Base-by-base conservation (phyloP, 148 eudicot species). In the Drosera capensis region DNA sequence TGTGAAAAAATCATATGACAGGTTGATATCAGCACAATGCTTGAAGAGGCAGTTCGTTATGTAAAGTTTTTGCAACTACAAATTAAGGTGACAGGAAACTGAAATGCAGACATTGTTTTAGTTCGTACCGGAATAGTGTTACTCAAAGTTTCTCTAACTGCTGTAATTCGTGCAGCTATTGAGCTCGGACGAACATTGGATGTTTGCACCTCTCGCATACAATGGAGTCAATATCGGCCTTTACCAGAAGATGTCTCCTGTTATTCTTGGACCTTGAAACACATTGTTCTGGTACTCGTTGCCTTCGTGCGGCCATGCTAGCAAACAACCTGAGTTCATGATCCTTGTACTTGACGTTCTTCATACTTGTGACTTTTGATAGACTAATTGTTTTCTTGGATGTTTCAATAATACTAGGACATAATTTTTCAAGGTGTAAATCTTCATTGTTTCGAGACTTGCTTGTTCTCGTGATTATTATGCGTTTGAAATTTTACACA, bases 1-100 rank as follows among this genome's bases (percentile, higher is more conserved):
- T n/a, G n/a, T n/a, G n/a, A n/a, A n/a, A n/a, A n/a, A n/a, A n/a
- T n/a, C n/a, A n/a, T 6, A 2, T 41, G 31, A 40, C 52, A 75
- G 82, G 81, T 74, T 56, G 86, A 79, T 25, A 74, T 79, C 20
- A 79, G 86, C 57, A 79, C 86, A 57, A 79, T 79, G 86, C 78
- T 79, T 28, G 81, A 79, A 64, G 81, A 79, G 46, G 78, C 81
- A 1, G 63, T 68, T 34, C 57, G 71, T 15, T 79, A 79, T 52
- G 86, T 79, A 1, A 79, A 79, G 36, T 79, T 73, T 36, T 26
- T 77, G 68, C 71, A 77, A 63, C 71, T 70, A 7, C 81, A 79
- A 52, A 72, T 75, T 21, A 72, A 50, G 78, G 81, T 66, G 57
- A 51, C 16, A 37, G 23, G 23, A 25, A 12, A 30, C 13, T 18